Percentiles rank a stretch among this genome's conserved stretches.
Evolutionary conservation across 352 stramenopile genomes (phyloP).

Genomic region (Globisporangium ultimum): DNA sequence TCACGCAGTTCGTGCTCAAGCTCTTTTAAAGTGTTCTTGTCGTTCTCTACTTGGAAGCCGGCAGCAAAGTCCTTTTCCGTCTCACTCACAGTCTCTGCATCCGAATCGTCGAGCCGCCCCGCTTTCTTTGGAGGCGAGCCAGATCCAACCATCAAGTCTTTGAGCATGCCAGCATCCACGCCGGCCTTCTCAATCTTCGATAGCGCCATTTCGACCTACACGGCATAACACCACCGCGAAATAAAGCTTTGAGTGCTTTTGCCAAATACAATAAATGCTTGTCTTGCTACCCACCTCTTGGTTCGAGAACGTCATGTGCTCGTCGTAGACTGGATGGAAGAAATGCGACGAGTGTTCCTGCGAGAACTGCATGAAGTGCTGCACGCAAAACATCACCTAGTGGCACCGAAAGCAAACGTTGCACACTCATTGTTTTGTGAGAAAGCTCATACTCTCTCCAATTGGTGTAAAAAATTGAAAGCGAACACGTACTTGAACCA

Average conservation of each 20-base stretch:
- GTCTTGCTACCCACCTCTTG: constrained; percentile 39
- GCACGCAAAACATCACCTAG: constrained; percentile 66
- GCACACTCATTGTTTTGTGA: too few species aligned
- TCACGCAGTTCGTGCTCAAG: constrained; percentile 12
- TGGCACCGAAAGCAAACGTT: too few species aligned
- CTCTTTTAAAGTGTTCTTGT: constrained; percentile 9
- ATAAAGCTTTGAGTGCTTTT: too few species aligned
- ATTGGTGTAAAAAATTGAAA: too few species aligned
- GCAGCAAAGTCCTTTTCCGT: constrained; percentile 1
- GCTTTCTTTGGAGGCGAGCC: constrained; percentile 2
- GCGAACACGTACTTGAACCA: constrained; percentile 49
- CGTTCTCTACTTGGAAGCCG: constrained; percentile 5
- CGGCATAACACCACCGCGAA: background rate
- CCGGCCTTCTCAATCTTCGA: constrained; percentile 66
- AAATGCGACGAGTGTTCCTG: constrained; percentile 37
- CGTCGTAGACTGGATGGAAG: constrained; percentile 41
- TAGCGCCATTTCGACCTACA: constrained; percentile 60
- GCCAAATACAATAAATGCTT: too few species aligned
- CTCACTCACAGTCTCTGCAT: constrained; percentile 8
- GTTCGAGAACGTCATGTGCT: constrained; percentile 54
- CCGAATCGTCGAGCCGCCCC: constrained; percentile 2
- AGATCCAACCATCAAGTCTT: constrained; percentile 28
- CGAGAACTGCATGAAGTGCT: constrained; percentile 74
- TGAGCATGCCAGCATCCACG: constrained; percentile 43
- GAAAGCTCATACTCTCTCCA: too few species aligned